These are phyloP conservation scores for Maudiozyma turicensis DNA, from an alignment of 805 yeast genomes.

Conservation along the genomic window DNA sequence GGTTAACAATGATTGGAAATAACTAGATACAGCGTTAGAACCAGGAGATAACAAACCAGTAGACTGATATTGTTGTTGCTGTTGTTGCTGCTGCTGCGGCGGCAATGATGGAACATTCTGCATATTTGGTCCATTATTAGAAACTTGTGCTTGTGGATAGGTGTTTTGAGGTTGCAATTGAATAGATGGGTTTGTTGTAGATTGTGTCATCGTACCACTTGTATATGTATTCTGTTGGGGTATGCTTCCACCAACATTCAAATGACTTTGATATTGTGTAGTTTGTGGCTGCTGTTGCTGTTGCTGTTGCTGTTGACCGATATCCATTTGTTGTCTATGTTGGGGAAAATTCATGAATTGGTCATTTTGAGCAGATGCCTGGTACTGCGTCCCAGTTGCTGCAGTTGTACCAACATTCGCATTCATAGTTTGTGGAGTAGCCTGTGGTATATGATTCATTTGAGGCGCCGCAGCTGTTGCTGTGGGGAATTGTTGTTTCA, in stretches of 20 bases:
- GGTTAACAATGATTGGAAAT: constrained; percentile 24
- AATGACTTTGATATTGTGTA: not conserved
- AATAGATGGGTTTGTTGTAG: not conserved
- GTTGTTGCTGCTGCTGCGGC: constrained; percentile 1
- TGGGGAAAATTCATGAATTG: constrained; percentile 10
- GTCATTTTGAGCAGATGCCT: constrained; percentile 12
- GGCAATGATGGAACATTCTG: not conserved
- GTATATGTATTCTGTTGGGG: not conserved
- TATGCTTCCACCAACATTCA: constrained; percentile 1
- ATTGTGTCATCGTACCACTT: not conserved
- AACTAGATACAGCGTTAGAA: constrained; percentile 18
- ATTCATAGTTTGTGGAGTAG: not conserved
- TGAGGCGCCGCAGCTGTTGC: constrained; percentile 13
- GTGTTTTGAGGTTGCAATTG: not conserved
- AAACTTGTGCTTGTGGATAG: not conserved
- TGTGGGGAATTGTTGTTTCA: constrained; percentile 20
- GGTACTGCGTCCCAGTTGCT: not conserved
- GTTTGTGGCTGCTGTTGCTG: constrained; percentile 7
- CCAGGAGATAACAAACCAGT: constrained; percentile 16
- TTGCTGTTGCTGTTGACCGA: not conserved
- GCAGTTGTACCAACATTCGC: not conserved
- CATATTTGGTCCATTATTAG: not conserved
- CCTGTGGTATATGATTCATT: not conserved
- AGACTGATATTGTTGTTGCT: constrained; percentile 1
- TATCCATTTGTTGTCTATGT: not conserved